Evolutionary conservation across 225 moss, liverwort and hornwort genomes (phyloP), one percentile per base, ranked within the genome.

Genomic region (Bryoerythrophyllum caledonicum): DNA sequence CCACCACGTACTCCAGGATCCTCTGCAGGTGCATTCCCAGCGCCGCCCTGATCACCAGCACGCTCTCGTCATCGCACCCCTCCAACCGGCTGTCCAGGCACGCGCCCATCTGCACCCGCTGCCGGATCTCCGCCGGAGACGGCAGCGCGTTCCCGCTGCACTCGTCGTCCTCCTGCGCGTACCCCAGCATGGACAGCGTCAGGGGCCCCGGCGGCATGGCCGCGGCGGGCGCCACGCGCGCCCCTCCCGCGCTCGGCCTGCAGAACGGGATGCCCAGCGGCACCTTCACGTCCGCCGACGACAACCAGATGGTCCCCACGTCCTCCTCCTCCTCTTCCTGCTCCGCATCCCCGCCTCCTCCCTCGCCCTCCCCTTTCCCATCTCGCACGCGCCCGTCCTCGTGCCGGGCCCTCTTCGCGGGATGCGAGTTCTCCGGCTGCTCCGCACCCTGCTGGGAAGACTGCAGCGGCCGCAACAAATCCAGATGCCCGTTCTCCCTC

Each of bases 251-350:
- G 81, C 95, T 95, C 38, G 90, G 87, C 75, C 86, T 88, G 81
- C 97, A 99, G 63, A 95, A 93, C 0, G 95, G 95, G 58, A 95
- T 84, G 25, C 97, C 97, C 52, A 99, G 76, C 17, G 97, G 97
- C 70, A 95, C 86, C 60, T 84, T 89, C 16, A 94, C 81, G n/a
- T 88, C 80, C 19, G 85, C 52, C 71, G 84, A 84, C 24, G 81
- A 48, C 81, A 86, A 53, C 86, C 86, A 86, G 20, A 81, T 61
- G 49, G 72, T 73, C 30, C 77, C 94, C 35, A 85, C 80, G 0
- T 93, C 94, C 12, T 94, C 91, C 7, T 92, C 90, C 21, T 86
- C 87, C 4, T 90, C 91, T 19, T 82, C 84, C 8, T 81, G 80
- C 30, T 90, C 89, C 43, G 75, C 72, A 54, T 89, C 90, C 27